These are phyloP conservation scores for Elsinoe necatrix DNA, from an alignment of 2,329 filamentous ascomycete species.

Conservation along the genomic window DNA sequence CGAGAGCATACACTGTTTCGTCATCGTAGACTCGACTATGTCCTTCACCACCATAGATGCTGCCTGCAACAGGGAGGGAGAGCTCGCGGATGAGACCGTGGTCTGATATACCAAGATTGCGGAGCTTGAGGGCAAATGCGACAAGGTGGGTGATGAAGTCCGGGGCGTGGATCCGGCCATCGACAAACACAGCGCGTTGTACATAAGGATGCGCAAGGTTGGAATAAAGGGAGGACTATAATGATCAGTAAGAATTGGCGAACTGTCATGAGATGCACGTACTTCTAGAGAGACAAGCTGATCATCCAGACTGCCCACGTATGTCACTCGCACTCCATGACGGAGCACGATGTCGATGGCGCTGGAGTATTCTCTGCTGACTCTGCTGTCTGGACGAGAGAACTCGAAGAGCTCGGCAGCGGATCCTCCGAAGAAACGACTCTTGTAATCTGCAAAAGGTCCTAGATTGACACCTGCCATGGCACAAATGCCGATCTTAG, in stretches of 20 bases:
- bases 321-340: constrained; percentile 75
- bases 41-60: constrained; percentile 82
- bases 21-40: constrained; percentile 94
- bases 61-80: constrained; percentile 78
- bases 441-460: constrained; percentile 86
- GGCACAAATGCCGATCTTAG: constrained; percentile 76
- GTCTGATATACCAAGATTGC: constrained; percentile 86
- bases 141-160: constrained; percentile 92
- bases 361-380: constrained; percentile 72
- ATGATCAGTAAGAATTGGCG: neutral
- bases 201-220: constrained; percentile 85
- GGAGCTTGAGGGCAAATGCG: constrained; percentile 84
- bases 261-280: constrained; percentile 22
- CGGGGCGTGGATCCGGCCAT: constrained; percentile 81
- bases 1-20: constrained; percentile 65
- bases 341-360: constrained; percentile 66
- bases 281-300: constrained; percentile 90
- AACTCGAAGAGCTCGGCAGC: constrained; percentile 96
- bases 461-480: constrained; percentile 90
- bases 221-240: constrained; percentile 71
- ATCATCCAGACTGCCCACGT: constrained; percentile 91
- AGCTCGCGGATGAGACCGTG: constrained; percentile 90
- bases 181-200: constrained; percentile 90
- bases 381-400: constrained; percentile 67
- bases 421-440: constrained; percentile 77